Evolutionary conservation across 441 rosid species (phyloP), one percentile per base, ranked within the genome.

Genomic region (Jatropha podagrica): DNA sequence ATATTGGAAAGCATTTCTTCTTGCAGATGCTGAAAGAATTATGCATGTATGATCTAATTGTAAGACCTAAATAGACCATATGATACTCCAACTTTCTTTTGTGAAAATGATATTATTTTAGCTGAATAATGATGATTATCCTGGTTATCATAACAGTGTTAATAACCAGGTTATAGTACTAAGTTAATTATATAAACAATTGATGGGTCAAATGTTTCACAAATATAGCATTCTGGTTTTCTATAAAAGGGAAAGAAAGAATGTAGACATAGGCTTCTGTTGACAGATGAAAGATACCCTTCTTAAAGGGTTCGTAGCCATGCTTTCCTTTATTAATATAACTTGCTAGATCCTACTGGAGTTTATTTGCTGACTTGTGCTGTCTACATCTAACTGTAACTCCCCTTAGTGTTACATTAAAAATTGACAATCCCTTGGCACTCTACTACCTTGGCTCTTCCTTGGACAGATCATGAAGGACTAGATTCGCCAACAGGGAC

Each of bases 401-500:
- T 20, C 58, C 37, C 44, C 8, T 49, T 20, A 3, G 48, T 27
- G 27, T 9, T 48, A 5, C 4, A 37, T 64, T 13, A 38, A 14
- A 70, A 20, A 73, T n/a, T 71, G 46, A 62, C 55, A 15, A 61
- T 70, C 46, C 58, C 2, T 17, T 61, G 52, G 52, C 51, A 9
- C 60, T 51, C 38, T n/a, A n/a, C 27, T 54, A 68, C 48, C 26
- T 48, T 66, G 8, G 1, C 32, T 74, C 32, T 15, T 27, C 13
- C 23, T 55, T 67, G 68, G 60, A 63, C 75, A 75, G 81, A 56
- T 68, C 27, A 20, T 70, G 61, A 70, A 40, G 81, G 56, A 51
- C 67, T 32, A 15, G 59, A 64, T 76, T 49, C 81, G 62, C 81
- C 83, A 20, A 70, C 71, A 8, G 82, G 86, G 46, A 71, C 79